These are phyloP conservation scores for Coemansia sp. DNA, from an alignment of 192 early-diverging fungal species.

Conservation along the genomic window DNA sequence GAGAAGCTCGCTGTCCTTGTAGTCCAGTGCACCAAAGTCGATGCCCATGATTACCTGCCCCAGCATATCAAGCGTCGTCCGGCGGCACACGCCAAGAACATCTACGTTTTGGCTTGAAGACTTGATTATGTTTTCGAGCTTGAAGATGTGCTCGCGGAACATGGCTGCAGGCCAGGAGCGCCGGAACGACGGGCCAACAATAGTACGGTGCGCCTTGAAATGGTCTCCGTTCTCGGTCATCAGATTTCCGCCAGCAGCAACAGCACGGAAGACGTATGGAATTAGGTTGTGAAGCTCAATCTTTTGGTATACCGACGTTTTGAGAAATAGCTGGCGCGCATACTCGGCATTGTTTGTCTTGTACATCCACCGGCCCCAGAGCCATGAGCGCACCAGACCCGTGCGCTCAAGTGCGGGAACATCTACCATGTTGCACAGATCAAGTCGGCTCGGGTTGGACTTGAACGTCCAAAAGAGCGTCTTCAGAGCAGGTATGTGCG, in stretches of 20 bases:
- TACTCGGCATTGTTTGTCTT: constrained; percentile 49
- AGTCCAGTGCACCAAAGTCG: constrained; percentile 44
- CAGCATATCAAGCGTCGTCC: constrained; percentile 40
- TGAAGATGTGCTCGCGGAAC: constrained; percentile 25
- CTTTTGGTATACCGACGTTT: constrained; percentile 40
- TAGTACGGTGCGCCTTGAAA: constrained; percentile 40
- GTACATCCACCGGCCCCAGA: constrained; percentile 51
- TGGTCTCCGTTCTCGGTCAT: constrained; percentile 47
- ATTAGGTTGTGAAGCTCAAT: constrained; percentile 48
- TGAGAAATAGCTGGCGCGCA: constrained; percentile 43
- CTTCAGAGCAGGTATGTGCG: constrained; percentile 35
- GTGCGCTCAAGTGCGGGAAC: constrained; percentile 24
- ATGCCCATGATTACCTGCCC: constrained; percentile 47
- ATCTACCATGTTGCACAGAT: constrained; percentile 36
- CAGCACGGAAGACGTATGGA: constrained; percentile 37
- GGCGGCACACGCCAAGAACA: constrained; percentile 30
- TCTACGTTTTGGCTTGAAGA: constrained; percentile 5
- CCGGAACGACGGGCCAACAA: constrained; percentile 46
- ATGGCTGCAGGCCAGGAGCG: constrained; percentile 39
- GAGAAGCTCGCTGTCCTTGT: constrained; percentile 36
- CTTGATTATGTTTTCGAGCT: constrained; percentile 31
- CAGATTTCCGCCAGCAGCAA: constrained; percentile 44
- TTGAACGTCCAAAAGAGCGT: constrained; percentile 49
- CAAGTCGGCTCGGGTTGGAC: constrained; percentile 24
- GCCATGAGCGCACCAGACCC: constrained; percentile 36